These are phyloP conservation scores for Cercospora sp. DNA, from an alignment of 2,329 filamentous ascomycete genomes.

Conservation along the genomic window DNA sequence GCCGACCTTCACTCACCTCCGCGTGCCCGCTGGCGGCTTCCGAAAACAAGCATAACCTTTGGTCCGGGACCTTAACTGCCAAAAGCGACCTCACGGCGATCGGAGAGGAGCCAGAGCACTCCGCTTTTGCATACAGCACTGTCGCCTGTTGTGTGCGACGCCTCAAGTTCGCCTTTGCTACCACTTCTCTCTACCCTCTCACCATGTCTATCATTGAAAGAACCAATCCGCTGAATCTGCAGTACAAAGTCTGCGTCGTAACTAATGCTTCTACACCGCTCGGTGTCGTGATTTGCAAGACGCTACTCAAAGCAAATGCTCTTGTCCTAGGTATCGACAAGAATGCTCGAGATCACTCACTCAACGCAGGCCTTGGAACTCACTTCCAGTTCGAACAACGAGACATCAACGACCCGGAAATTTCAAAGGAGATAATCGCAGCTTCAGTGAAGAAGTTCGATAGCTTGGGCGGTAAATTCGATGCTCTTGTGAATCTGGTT, in stretches of 20 bases:
- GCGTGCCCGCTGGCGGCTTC: conserved; percentile 2
- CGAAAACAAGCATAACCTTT: conserved; percentile 2
- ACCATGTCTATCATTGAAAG: conserved; percentile 29
- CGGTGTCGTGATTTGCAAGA: conserved; percentile 28
- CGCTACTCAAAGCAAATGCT: conserved; percentile 29
- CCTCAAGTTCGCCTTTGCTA: background rate
- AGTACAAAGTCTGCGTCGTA: conserved; percentile 28
- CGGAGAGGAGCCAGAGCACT: background rate
- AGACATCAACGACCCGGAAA: conserved; percentile 7
- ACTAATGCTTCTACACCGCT: conserved; percentile 24
- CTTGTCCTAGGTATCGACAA: conserved; percentile 29
- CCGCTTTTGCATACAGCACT: background rate
- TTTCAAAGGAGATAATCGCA: conserved; percentile 14
- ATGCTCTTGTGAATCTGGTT: conserved; percentile 24
- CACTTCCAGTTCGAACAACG: conserved; percentile 29
- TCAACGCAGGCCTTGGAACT: conserved; percentile 27
- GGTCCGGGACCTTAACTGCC: background rate
- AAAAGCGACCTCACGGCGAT: conserved; percentile 2
- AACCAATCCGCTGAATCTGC: conserved; percentile 25
- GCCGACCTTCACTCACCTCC: conserved; percentile 3
- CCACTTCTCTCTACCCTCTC: background rate
- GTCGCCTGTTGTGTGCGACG: background rate
- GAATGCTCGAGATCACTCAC: conserved; percentile 17
- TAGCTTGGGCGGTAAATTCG: conserved; percentile 19
- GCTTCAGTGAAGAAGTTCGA: conserved; percentile 26